Evolutionary conservation across 371 early-diverging fungal genomes (phyloP).

Genomic region (Circinella minor): DNA sequence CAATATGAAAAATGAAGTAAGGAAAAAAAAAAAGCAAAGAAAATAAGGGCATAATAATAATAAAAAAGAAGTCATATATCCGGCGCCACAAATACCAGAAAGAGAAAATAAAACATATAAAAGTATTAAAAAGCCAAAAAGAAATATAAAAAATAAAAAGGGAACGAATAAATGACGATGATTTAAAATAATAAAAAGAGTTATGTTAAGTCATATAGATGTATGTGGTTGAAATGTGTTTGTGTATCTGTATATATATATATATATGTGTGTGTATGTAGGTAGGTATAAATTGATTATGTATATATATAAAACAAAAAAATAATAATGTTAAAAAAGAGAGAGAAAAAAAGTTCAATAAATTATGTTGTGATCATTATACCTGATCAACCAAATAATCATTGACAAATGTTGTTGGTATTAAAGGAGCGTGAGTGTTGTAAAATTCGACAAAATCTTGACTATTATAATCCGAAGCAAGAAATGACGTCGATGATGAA

Average conservation of each 20-base stretch:
- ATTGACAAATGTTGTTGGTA: conserved; percentile 2
- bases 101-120: no score
- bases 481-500: not conserved
- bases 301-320: not conserved
- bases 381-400: conserved; percentile 10
- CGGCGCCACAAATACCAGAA: no score
- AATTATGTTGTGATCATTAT: not conserved
- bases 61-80: no score
- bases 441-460: conserved; percentile 4
- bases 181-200: not conserved
- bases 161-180: conserved; percentile 4
- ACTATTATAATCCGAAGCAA: not conserved
- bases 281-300: not conserved
- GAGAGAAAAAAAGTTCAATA: not conserved
- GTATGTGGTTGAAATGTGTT: not conserved
- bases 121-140: no score
- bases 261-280: not conserved
- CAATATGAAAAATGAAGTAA: conserved; percentile 5
- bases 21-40: conserved; percentile 1
- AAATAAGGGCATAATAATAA: conserved; percentile 3
- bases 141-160: no score
- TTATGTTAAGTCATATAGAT: no score
- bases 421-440: conserved; percentile 6
- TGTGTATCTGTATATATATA: not conserved
- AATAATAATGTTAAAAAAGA: not conserved